Evolutionary conservation across 371 early-diverging fungal genomes (phyloP).

Genomic region (Funneliformis caledonium): DNA sequence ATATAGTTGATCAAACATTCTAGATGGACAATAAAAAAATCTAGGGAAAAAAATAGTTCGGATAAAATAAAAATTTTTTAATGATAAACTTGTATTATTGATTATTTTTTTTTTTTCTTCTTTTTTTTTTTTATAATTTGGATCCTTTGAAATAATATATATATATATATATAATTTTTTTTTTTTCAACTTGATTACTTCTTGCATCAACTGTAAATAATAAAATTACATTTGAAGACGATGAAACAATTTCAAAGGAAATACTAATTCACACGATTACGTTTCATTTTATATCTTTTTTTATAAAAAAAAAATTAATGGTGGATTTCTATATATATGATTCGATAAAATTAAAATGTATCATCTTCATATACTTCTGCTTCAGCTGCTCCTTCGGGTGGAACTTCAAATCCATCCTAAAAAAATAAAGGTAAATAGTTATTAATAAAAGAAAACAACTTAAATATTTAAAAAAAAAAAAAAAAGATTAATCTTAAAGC

Average conservation of each 20-base stretch:
- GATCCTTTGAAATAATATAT: background rate
- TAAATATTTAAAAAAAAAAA: background rate
- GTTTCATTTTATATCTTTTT: background rate
- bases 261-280: background rate
- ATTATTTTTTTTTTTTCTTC: too few relatives aligned
- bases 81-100: background rate
- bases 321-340: background rate
- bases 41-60: too few relatives aligned
- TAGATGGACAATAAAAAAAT: too few relatives aligned
- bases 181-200: background rate
- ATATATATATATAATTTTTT: background rate
- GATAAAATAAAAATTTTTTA: background rate
- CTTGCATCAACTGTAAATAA: background rate
- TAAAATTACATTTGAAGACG: too few relatives aligned
- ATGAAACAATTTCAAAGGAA: background rate
- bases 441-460: background rate
- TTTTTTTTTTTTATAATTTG: too few relatives aligned
- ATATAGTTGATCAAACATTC: too few relatives aligned
- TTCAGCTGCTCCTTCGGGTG: slow-evolving; percentile 22
- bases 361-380: slow-evolving; percentile 34
- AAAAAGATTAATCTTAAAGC: background rate
- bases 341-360: slow-evolving; percentile 28
- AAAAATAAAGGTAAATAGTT: background rate
- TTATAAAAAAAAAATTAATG: background rate
- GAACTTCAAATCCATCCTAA: slow-evolving; percentile 39